phyloP scores from a whole-genome alignment of 192 early-diverging fungal genomes.

The Backusella psychrophila region DNA sequence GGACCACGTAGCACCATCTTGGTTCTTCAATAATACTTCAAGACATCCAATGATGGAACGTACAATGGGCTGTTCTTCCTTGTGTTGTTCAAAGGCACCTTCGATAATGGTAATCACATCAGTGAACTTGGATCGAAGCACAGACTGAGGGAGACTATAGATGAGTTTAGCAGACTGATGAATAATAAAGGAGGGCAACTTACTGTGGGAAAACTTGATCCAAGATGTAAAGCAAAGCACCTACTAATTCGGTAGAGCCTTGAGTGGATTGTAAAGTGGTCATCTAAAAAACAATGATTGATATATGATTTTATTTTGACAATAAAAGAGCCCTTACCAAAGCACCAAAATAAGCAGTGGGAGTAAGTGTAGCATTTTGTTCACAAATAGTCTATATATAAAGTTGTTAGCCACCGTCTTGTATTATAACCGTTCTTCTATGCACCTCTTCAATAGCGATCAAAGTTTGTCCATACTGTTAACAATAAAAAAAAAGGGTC shows the following conservation, averaged over 20 bases:
- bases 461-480: slow-evolving; percentile 60
- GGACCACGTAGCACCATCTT: slow-evolving; percentile 75
- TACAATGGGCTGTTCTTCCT: slow-evolving; percentile 74
- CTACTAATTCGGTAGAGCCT: slow-evolving; percentile 37
- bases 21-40: slow-evolving; percentile 73
- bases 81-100: slow-evolving; percentile 59
- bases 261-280: slow-evolving; percentile 46
- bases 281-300: slow-evolving; percentile 34
- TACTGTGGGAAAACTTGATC: slow-evolving; percentile 74
- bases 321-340: slow-evolving; percentile 46
- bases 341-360: slow-evolving; percentile 89
- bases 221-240: slow-evolving; percentile 79
- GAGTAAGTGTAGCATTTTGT: slow-evolving; percentile 60
- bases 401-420: not conserved
- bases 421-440: not conserved
- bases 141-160: slow-evolving; percentile 46
- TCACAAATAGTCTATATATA: slow-evolving; percentile 74
- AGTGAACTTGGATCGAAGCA: slow-evolving; percentile 63
- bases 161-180: not conserved
- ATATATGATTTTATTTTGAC: not conserved
- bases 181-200: not conserved
- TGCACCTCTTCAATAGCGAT: slow-evolving; percentile 65
- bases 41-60: slow-evolving; percentile 76
- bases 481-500: not conserved
- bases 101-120: slow-evolving; percentile 63